Evolutionary conservation across 805 yeast species (phyloP).

Genomic region (Vanderwaltozyma polyspora): DNA sequence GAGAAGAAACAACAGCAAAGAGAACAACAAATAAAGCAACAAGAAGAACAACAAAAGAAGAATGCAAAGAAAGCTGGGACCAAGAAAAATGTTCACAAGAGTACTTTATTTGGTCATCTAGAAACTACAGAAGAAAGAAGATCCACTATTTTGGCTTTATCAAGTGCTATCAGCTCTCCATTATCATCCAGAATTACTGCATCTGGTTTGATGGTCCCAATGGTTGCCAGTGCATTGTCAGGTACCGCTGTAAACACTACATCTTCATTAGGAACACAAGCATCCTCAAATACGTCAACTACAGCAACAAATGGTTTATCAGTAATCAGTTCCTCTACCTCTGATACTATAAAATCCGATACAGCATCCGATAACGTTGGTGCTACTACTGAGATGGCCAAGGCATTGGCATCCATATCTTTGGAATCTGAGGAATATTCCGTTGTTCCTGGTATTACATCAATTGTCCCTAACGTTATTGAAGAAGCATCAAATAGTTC

Average conservation of each 20-base stretch:
- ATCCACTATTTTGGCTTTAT: conserved; percentile 26
- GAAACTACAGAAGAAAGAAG: conserved; percentile 71
- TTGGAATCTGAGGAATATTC: conserved; percentile 19
- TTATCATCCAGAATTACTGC: conserved; percentile 27
- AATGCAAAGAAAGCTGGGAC: conserved; percentile 32
- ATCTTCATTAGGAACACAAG: conserved; percentile 9
- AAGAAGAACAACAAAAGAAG: conserved; percentile 44
- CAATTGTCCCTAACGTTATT: conserved; percentile 36
- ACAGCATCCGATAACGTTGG: too few relatives aligned
- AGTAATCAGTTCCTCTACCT: not conserved
- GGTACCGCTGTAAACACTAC: conserved; percentile 17
- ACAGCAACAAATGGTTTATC: not conserved
- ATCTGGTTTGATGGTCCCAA: conserved; percentile 26
- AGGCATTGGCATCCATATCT: conserved; percentile 18
- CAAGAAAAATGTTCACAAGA: conserved; percentile 33
- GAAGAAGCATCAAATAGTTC: conserved; percentile 19
- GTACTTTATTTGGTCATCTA: conserved; percentile 65
- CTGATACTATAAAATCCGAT: conserved; percentile 4
- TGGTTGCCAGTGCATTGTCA: conserved; percentile 19
- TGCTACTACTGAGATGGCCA: conserved; percentile 21
- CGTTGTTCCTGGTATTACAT: conserved; percentile 30
- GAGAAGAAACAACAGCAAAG: conserved; percentile 33
- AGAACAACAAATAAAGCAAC: conserved; percentile 37
- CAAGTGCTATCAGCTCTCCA: conserved; percentile 25
- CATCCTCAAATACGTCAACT: conserved; percentile 1